Base-by-base conservation (phyloP, 768 basidiomycete genomes). In the Boletus fagicola region DNA sequence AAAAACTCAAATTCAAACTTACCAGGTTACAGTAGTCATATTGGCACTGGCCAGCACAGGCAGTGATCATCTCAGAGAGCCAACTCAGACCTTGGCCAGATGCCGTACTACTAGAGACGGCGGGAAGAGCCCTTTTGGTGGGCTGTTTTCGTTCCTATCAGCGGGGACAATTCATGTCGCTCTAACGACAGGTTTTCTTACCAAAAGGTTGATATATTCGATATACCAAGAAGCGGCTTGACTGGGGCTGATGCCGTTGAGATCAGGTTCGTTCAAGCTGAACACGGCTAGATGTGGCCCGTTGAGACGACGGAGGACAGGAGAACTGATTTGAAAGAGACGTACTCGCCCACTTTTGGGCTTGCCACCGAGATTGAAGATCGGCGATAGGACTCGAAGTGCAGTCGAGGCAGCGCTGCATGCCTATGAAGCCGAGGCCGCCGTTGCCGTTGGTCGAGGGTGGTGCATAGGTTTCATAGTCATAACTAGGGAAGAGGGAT, bases 151-250 rank as follows among this genome's bases (percentile, higher is more conserved):
- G 2, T 39, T 44, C 2, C 2, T 13, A 3, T 62, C 10, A 60
- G 45, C 7, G 5, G 20, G 20, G n/a, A n/a, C n/a, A 16, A 16
- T 5, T 38, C 42, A 3, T 22, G 16, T 15, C 2, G 28, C 18
- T 38, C 22, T 18, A 15, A 36, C 39, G 26, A 53, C 11, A 5
- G 13, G n/a, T n/a, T 26, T 38, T 22, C 70, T 30, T 62, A 75
- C 72, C 61, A 76, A 36, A 4, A 72, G 71, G 52, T 74, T 76
- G 26, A 76, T 65, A 39, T 72, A 57, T 48, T 73, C 10, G 9
- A 63, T 74, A 36, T 76, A 76, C 75, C 75, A 76, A n/a, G 62
- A 54, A 20, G 75, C 75, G 8, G 75, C 75, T n/a, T 63, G 33
- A 28, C 46, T 50, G 10, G 75, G 67, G 22, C 40, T 31, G 42